Conservation (phyloP, 495 filamentous ascomycete genomes). For the Cryomyces minteri region DNA sequence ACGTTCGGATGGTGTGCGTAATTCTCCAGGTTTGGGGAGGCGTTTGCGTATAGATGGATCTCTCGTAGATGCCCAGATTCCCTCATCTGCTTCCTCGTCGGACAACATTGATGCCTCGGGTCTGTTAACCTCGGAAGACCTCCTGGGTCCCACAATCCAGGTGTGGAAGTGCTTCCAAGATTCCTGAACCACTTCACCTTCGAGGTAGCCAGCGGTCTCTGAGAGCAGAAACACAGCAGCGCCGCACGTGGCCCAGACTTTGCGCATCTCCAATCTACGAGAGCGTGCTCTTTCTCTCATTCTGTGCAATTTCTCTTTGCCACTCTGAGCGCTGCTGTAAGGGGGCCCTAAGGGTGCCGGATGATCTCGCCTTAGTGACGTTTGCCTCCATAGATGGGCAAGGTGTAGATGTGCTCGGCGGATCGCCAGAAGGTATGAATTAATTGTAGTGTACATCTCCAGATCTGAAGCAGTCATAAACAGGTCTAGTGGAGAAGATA, state of each 20-base stretch:
- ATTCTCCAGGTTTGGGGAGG: not conserved
- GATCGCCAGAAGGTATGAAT: constrained; percentile 71
- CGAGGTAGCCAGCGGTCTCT: constrained; percentile 70
- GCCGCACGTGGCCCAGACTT: constrained; percentile 70
- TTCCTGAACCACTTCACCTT: constrained; percentile 69
- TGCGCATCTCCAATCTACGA: constrained; percentile 46
- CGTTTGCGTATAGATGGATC: not conserved
- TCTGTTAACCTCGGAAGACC: not conserved
- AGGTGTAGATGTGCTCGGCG: constrained; percentile 67
- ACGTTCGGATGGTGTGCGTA: not conserved
- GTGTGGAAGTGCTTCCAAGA: constrained; percentile 46
- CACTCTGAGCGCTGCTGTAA: constrained; percentile 37
- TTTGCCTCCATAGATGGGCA: constrained; percentile 69
- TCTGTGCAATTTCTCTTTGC: constrained; percentile 31
- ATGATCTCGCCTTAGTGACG: constrained; percentile 53
- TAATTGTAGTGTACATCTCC: constrained; percentile 59
- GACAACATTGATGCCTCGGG: not conserved
- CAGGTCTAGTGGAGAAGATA: constrained; percentile 68
- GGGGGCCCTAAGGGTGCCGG: constrained; percentile 48
- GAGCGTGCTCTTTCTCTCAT: constrained; percentile 38
- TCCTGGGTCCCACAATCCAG: constrained; percentile 18
- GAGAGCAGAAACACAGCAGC: constrained; percentile 75
- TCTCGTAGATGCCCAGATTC: too few relatives aligned
- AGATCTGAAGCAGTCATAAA: constrained; percentile 64
- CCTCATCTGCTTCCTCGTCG: not conserved